phyloP scores from a whole-genome alignment of 495 filamentous ascomycete species.

The Pseudevernia furfuracea region DNA sequence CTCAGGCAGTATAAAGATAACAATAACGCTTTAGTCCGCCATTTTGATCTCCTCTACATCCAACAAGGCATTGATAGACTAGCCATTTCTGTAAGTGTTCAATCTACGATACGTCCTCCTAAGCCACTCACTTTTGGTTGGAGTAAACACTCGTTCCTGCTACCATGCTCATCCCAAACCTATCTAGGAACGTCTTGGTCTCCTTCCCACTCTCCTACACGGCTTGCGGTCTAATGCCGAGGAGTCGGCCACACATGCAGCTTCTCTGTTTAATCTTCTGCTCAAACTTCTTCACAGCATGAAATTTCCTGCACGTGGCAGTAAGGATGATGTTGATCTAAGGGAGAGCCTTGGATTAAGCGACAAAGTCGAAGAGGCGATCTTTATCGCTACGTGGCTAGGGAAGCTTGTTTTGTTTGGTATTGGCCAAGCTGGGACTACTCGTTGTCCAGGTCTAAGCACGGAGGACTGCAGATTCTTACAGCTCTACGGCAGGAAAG shows the following conservation, averaged over 20 bases:
- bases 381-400: slow-evolving; percentile 69
- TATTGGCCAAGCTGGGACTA: slow-evolving; percentile 33
- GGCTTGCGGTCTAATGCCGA: slow-evolving; percentile 58
- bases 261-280: slow-evolving; percentile 75
- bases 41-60: slow-evolving; percentile 84
- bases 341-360: slow-evolving; percentile 59
- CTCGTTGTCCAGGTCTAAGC: slow-evolving; percentile 60
- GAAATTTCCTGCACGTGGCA: slow-evolving; percentile 65
- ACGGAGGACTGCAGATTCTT: slow-evolving; percentile 68
- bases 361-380: slow-evolving; percentile 53
- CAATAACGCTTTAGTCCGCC: slow-evolving; percentile 61
- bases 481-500: slow-evolving; percentile 53
- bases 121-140: background rate
- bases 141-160: background rate
- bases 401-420: slow-evolving; percentile 69
- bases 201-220: slow-evolving; percentile 64
- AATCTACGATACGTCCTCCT: background rate
- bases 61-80: slow-evolving; percentile 78
- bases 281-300: slow-evolving; percentile 66
- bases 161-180: background rate
- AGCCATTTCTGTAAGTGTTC: slow-evolving; percentile 26
- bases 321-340: slow-evolving; percentile 63
- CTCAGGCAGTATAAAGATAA: slow-evolving; percentile 85
- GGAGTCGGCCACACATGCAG: slow-evolving; percentile 54
- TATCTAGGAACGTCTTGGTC: slow-evolving; percentile 51